phyloP scores from a whole-genome alignment of 129 eudicot genomes.

The Rutidosis leptorrhynchoides region DNA sequence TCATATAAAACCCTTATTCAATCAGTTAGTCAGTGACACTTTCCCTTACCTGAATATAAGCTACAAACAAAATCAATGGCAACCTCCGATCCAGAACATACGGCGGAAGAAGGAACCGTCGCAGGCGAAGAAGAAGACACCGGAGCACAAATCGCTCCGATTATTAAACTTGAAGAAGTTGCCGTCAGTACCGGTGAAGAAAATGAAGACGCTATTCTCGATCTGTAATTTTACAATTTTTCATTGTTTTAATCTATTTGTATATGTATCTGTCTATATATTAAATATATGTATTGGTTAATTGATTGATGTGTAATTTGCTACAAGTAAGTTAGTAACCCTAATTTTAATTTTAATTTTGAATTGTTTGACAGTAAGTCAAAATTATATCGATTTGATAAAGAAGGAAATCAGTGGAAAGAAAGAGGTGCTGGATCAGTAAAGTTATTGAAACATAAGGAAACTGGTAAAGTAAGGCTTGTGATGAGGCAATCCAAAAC shows the following conservation, averaged over 20 bases:
- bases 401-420: slow-evolving; percentile 80
- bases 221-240: slow-evolving; percentile 39
- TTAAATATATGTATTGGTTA: not conserved
- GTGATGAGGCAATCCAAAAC: slow-evolving; percentile 83
- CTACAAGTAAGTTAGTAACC: not conserved
- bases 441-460: slow-evolving; percentile 64
- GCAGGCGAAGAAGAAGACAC: slow-evolving; percentile 76
- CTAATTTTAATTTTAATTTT: not conserved
- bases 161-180: slow-evolving; percentile 68
- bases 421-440: slow-evolving; percentile 81
- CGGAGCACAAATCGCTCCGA: slow-evolving; percentile 78
- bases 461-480: slow-evolving; percentile 58
- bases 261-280: not conserved
- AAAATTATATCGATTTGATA: slow-evolving; percentile 69
- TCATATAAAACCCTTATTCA: no score
- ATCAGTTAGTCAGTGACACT: not conserved
- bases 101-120: slow-evolving; percentile 48
- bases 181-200: slow-evolving; percentile 81
- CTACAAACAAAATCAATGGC: slow-evolving; percentile 38
- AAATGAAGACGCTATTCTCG: slow-evolving; percentile 66
- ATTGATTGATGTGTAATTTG: not conserved
- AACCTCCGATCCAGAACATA: slow-evolving; percentile 59
- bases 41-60: not conserved
- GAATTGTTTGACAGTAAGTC: slow-evolving; percentile 36
- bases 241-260: not conserved